Base-by-base conservation (phyloP, 2,329 filamentous ascomycete species). In the Ascochyta rabiei region DNA sequence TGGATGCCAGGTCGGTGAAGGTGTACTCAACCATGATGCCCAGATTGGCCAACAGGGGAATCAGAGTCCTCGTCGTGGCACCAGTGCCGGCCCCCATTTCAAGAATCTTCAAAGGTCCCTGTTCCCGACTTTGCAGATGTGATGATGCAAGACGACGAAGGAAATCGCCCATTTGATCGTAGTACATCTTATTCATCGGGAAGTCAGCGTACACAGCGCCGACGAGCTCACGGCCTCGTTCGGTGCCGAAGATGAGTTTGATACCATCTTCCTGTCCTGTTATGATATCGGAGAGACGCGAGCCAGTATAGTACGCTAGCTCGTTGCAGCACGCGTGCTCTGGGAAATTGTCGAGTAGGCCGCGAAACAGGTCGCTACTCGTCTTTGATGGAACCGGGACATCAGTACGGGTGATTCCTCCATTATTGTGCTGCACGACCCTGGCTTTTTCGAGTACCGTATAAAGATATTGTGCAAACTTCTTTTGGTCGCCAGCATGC, bases 1-100 rank as follows among this genome's bases (percentile, higher is more conserved):
- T 70, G 0, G 69, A 44, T 0, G 75, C 71, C 0, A 79, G 59
- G 41, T 79, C 77, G 1, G 71, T 77, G 49, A 78, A 77, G 0
- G 69, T 76, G 57, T 78, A 80, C 38, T 74, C 63, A 13, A 79
- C 57, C 1, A 63, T 39, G 1, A 76, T 58, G 8, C 57, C 67
- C 1, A 70, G 59, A 2, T 48, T 47, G 6, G 61, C 60, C 0
- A 79, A 59, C 0, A 63, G 26, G 0, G 63, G 54, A 0, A 76
- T 57, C 0, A 78, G 38, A 23, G 61, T 57, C 13, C 59, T 62
- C 0, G 76, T 77, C 0, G 75, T 76, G 1, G 73, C 75, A 0
- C 76, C 74, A 1, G 73, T 77, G 1, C 74, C 75, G 6, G 69
- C 76, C 1, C 76, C 76, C 42, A 76, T 63, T 39, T 78, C 76